A percentile compares a stretch with the other conserved stretches of the same genome.
Evolutionary conservation across 1,284 basidiomycete species (phyloP).

Genomic region (Boletus austroedulis): DNA sequence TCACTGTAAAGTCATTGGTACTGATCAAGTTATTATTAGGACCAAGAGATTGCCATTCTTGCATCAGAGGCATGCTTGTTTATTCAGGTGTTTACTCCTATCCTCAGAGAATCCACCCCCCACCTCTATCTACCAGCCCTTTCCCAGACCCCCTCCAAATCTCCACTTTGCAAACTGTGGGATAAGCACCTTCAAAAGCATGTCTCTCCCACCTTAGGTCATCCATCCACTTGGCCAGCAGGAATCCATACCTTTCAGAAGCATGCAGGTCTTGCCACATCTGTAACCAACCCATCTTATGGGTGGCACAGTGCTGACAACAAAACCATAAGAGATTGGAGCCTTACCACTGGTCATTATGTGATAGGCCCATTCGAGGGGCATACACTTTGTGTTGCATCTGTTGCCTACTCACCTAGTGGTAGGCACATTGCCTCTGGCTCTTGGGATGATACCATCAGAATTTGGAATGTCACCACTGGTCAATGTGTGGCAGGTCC

Average conservation of each 20-base stretch:
- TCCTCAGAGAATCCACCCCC: background rate
- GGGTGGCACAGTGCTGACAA: background rate
- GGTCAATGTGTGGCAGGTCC: too few relatives aligned
- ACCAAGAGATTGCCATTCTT: background rate
- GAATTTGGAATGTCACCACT: too few relatives aligned
- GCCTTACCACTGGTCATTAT: background rate
- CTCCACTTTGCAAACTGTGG: background rate
- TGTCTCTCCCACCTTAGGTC: background rate
- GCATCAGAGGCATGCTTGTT: conserved; percentile 2
- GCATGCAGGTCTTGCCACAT: background rate
- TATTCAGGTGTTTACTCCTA: conserved; percentile 3
- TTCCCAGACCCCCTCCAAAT: background rate
- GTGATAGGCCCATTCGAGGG: background rate
- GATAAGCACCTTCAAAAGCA: background rate
- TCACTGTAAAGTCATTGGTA: too few relatives aligned
- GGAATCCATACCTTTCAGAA: background rate
- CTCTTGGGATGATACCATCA: too few relatives aligned
- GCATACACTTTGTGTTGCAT: background rate
- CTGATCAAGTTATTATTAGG: background rate
- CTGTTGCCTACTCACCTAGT: too few relatives aligned
- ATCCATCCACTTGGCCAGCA: background rate
- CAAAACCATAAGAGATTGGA: background rate
- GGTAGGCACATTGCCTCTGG: too few relatives aligned
- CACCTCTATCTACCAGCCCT: too few relatives aligned
- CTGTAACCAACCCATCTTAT: background rate